Conservation (phyloP, 257 asterid genomes). For the Solanum paucissectum region DNA sequence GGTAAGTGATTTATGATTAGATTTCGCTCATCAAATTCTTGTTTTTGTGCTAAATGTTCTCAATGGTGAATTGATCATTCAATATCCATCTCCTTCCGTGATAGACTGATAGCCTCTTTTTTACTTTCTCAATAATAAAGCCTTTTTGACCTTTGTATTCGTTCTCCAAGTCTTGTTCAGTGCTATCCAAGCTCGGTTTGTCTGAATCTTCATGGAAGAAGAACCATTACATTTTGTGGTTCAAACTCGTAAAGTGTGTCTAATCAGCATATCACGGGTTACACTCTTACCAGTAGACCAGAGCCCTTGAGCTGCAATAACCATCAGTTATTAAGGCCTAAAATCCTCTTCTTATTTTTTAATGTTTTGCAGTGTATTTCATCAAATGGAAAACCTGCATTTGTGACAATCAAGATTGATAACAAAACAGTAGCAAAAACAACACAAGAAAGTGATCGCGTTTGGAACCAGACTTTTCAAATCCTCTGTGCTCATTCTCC, state of each 20-base stretch:
- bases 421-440: constrained; percentile 63
- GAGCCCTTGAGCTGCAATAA: background rate
- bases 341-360: background rate
- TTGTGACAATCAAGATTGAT: constrained; percentile 61
- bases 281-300: background rate
- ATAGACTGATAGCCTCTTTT: background rate
- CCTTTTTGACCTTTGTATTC: background rate
- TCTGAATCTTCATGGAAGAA: background rate
- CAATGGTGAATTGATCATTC: background rate
- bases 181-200: background rate
- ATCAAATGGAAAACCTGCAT: constrained; percentile 37
- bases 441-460: constrained; percentile 32
- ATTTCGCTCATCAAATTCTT: background rate
- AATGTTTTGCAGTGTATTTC: constrained; percentile 45
- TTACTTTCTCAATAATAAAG: background rate
- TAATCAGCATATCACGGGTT: background rate
- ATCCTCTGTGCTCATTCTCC: constrained; percentile 75
- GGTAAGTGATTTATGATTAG: constrained; percentile 14
- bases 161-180: background rate
- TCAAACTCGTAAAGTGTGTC: background rate
- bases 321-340: background rate
- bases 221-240: background rate
- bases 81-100: background rate
- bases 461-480: constrained; percentile 81
- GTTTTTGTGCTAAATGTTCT: background rate